Evolutionary conservation across 2,329 filamentous ascomycete species (phyloP).

Genomic region (Leptodontidium sp.): DNA sequence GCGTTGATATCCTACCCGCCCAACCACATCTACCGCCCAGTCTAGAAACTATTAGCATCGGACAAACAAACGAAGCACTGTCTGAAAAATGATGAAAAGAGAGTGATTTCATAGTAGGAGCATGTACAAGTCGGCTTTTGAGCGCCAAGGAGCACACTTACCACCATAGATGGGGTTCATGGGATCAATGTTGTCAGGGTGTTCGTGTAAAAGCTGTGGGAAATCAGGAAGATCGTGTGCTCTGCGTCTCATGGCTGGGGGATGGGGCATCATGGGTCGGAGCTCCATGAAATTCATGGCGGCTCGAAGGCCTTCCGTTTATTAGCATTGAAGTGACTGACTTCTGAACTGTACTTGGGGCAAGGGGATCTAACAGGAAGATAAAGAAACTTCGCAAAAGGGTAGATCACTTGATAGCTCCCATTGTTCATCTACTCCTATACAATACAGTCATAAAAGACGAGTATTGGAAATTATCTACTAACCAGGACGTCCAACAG

Average conservation of each 20-base stretch:
- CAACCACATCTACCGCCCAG: no score
- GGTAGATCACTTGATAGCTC: conserved; percentile 20
- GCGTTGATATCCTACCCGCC: no score
- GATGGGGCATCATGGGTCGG: conserved; percentile 3
- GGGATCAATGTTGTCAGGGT: neutral
- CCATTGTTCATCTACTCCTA: conserved; percentile 21
- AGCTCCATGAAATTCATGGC: conserved; percentile 6
- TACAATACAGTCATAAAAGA: neutral
- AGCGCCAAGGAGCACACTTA: neutral
- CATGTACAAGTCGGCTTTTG: neutral
- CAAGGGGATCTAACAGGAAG: neutral
- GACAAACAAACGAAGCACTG: no score
- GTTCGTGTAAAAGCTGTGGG: neutral
- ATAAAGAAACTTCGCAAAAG: neutral
- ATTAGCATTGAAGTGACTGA: conserved; percentile 11
- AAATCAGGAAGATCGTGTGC: conserved; percentile 12
- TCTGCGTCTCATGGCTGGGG: conserved; percentile 11
- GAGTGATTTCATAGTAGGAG: neutral
- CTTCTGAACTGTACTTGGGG: neutral
- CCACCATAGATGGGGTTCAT: neutral
- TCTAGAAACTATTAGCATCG: no score
- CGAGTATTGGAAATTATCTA: conserved; percentile 16
- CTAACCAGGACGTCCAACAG: conserved; percentile 11
- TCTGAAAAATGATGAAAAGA: neutral
- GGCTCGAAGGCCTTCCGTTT: conserved; percentile 6